These are phyloP conservation scores for Venturia carpophila DNA, from an alignment of 2,329 filamentous ascomycete species.

Conservation along the genomic window DNA sequence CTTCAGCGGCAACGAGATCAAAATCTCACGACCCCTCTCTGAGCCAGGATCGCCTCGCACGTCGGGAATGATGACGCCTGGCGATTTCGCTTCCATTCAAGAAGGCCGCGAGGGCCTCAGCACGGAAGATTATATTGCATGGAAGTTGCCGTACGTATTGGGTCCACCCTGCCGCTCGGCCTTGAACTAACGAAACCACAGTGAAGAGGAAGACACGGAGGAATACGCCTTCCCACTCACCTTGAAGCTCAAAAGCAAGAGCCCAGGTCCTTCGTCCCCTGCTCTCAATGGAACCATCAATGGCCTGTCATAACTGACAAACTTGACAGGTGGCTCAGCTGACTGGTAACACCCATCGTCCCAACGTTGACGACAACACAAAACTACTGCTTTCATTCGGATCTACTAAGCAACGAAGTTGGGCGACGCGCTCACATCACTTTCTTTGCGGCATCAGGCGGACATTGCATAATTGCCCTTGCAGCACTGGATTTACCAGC, in stretches of 20 bases:
- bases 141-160: constrained; percentile 82
- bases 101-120: constrained; percentile 86
- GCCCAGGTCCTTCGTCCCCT: constrained; percentile 16
- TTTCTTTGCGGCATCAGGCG: constrained; percentile 12
- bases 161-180: constrained; percentile 7
- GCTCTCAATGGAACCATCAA: constrained; percentile 17
- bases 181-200: constrained; percentile 36
- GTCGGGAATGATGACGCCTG: constrained; percentile 97
- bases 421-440: constrained; percentile 3
- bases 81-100: constrained; percentile 93
- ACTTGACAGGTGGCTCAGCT: neutral
- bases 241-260: constrained; percentile 40
- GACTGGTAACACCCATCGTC: neutral
- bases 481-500: neutral
- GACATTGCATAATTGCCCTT: constrained; percentile 3
- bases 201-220: constrained; percentile 87
- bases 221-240: constrained; percentile 63
- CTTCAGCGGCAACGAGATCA: constrained; percentile 86
- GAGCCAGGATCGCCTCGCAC: constrained; percentile 89
- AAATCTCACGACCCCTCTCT: constrained; percentile 89
- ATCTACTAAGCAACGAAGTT: constrained; percentile 11
- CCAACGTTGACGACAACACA: neutral
- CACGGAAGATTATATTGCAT: constrained; percentile 96
- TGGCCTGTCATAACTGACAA: constrained; percentile 16
- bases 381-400: neutral